These are phyloP conservation scores for Paracamarosporium sp. DNA, from an alignment of 2,329 filamentous ascomycete species.

Conservation along the genomic window DNA sequence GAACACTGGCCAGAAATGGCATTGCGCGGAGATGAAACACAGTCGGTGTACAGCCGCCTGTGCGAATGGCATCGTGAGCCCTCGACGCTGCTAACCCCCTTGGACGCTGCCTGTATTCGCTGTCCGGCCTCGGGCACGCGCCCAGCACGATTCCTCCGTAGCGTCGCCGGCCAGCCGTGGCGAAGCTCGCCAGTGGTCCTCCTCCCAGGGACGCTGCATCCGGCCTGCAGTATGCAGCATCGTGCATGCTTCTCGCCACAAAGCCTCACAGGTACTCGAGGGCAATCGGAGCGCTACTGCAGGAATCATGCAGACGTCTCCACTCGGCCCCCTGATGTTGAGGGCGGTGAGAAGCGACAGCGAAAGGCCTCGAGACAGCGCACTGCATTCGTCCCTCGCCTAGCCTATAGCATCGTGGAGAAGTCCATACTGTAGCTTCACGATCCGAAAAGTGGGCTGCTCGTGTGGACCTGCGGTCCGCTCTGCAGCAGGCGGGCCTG, in stretches of 20 bases:
- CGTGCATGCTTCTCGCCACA: slow-evolving; percentile 15
- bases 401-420: slow-evolving; percentile 26
- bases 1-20: slow-evolving; percentile 21
- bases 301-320: slow-evolving; percentile 32
- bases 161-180: slow-evolving; percentile 21
- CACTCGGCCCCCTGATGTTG: slow-evolving; percentile 35
- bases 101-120: slow-evolving; percentile 25
- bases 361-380: slow-evolving; percentile 30
- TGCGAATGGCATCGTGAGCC: slow-evolving; percentile 25
- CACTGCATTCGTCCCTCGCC: slow-evolving; percentile 22
- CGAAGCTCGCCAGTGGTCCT: slow-evolving; percentile 10
- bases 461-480: slow-evolving; percentile 19
- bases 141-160: slow-evolving; percentile 17
- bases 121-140: slow-evolving; percentile 28
- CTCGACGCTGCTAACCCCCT: slow-evolving; percentile 7
- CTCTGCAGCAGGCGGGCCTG: slow-evolving; percentile 5
- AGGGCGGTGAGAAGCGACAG: slow-evolving; percentile 37
- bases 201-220: slow-evolving; percentile 22
- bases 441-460: slow-evolving; percentile 26
- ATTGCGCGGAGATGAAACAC: slow-evolving; percentile 36
- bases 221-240: slow-evolving; percentile 32
- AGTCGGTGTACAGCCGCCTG: slow-evolving; percentile 34
- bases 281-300: slow-evolving; percentile 34
- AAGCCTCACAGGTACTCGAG: slow-evolving; percentile 24
- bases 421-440: slow-evolving; percentile 10